phyloP scores from a whole-genome alignment of 78 protist species.

The Speleostelium caveatum region DNA sequence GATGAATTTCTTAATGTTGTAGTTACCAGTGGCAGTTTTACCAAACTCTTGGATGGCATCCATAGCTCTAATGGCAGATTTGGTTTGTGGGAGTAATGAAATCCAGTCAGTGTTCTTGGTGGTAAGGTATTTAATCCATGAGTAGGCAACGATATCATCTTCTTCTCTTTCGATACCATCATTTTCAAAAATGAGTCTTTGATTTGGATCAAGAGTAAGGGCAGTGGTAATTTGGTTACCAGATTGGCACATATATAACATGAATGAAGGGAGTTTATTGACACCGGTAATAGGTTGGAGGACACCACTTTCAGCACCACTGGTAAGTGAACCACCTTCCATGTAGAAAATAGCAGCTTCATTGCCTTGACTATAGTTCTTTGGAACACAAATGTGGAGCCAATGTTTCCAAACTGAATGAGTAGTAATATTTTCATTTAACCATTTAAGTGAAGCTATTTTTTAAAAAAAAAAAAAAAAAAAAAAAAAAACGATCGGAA shows the following conservation, averaged over 20 bases:
- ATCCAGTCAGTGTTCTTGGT: conserved; percentile 20
- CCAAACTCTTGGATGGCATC: conserved; percentile 45
- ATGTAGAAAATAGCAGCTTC: conserved; percentile 1
- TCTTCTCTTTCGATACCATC: background rate
- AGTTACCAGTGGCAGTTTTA: background rate
- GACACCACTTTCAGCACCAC: background rate
- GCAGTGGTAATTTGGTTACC: background rate
- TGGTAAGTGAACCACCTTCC: background rate
- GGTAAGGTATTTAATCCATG: conserved; percentile 34
- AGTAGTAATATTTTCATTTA: background rate
- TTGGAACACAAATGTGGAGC: background rate
- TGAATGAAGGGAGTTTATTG: background rate
- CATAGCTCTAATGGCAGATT: conserved; percentile 21
- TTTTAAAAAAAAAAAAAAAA: background rate
- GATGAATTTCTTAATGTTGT: conserved; percentile 36
- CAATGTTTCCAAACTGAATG: conserved; percentile 22
- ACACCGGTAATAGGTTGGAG: background rate
- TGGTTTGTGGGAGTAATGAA: conserved; percentile 3
- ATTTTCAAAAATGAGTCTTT: conserved; percentile 26
- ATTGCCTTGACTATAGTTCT: background rate
- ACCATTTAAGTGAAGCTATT: conserved; percentile 3
- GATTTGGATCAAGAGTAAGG: conserved; percentile 39
- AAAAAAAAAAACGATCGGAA: background rate
- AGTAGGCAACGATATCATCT: conserved; percentile 42
- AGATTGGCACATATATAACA: background rate